Evolutionary conservation across 164 flowering plant genomes (phyloP), one percentile per base, ranked within the genome.

Genomic region (Aristolochia californica): DNA sequence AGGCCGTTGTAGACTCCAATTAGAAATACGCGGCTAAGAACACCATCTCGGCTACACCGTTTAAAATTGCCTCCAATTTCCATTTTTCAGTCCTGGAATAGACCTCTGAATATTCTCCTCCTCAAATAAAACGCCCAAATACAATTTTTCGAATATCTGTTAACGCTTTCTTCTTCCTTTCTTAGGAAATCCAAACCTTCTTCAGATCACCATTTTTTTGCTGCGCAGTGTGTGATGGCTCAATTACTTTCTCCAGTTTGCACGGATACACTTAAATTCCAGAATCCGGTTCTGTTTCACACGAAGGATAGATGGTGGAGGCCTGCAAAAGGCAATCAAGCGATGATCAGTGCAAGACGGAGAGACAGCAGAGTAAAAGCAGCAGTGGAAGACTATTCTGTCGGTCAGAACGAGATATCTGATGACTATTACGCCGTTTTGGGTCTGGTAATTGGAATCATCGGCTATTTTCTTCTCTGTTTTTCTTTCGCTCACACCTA

Each of bases 401-500:
- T 68, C 47, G 72, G 78, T 0, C 56, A 64, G 17, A 68, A 64
- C 4, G 64, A 67, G 2, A 57, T 74, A 17, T 81, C 87, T 5
- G 97, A 90, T 66, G 91, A 87, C 62, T 90, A 90, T 53, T 87
- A 90, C 57, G 68, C 84, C 13, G 93, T 87, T 11, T 58, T 90
- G 68, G 97, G 95, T 18, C 70, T 90, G 82, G 97, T 90, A 82
- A 66, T 48, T 14, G 16, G 21, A 30, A 16, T 22, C 18, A 38
- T 58, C 40, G 34, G 34, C 14, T 48, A 44, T 49, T 43, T 5
- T 23, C n/a, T n/a, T 55, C 21, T 49, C 21, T 20, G 3, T 20
- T 23, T 27, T 40, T 30, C 13, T 8, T 20, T 14, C 25, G 38
- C 3, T 26, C 23, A 30, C 16, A 11, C 15, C 17, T 13, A 43